Evolutionary conservation across 768 basidiomycete species (phyloP).

Genomic region (Roridomyces roridus): DNA sequence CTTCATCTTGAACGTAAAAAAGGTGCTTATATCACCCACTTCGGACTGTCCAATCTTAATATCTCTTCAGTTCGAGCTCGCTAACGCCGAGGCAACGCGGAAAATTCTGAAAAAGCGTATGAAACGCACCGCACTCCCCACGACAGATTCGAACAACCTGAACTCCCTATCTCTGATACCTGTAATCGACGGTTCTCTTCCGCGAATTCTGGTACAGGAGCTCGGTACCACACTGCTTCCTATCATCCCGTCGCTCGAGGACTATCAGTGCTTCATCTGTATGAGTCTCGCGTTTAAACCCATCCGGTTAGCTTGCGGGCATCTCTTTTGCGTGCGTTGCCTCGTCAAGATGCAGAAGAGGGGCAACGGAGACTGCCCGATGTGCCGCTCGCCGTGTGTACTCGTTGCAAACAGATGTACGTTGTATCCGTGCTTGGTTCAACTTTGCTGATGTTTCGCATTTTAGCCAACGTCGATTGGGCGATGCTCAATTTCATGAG

Average conservation of each 20-base stretch:
- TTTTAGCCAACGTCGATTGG: constrained; percentile 79
- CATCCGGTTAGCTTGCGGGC: constrained; percentile 79
- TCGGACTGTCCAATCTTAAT: too few species aligned
- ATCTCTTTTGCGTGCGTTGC: constrained; percentile 80
- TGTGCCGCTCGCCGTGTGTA: constrained; percentile 83
- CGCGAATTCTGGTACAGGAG: constrained; percentile 77
- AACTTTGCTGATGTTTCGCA: neutral
- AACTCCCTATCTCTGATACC: constrained; percentile 41
- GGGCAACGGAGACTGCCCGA: constrained; percentile 76
- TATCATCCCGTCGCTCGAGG: constrained; percentile 78
- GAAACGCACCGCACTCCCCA: constrained; percentile 83
- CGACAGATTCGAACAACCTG: constrained; percentile 18
- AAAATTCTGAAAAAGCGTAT: constrained; percentile 96
- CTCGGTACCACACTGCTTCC: constrained; percentile 85
- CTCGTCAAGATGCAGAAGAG: constrained; percentile 92
- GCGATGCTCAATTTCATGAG: constrained; percentile 85
- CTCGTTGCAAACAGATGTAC: constrained; percentile 76
- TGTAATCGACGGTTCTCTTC: constrained; percentile 44
- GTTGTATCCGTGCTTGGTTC: constrained; percentile 34
- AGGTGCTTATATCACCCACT: too few species aligned
- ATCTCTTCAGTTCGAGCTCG: constrained; percentile 85
- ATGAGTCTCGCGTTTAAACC: constrained; percentile 93
- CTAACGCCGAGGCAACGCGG: constrained; percentile 87
- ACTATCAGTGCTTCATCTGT: constrained; percentile 90
- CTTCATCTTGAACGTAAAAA: constrained; percentile 81